Percentiles rank a stretch among this genome's conserved stretches.
Conservation (phyloP, 2,329 filamentous ascomycete genomes). For the Cadophora sp. region DNA sequence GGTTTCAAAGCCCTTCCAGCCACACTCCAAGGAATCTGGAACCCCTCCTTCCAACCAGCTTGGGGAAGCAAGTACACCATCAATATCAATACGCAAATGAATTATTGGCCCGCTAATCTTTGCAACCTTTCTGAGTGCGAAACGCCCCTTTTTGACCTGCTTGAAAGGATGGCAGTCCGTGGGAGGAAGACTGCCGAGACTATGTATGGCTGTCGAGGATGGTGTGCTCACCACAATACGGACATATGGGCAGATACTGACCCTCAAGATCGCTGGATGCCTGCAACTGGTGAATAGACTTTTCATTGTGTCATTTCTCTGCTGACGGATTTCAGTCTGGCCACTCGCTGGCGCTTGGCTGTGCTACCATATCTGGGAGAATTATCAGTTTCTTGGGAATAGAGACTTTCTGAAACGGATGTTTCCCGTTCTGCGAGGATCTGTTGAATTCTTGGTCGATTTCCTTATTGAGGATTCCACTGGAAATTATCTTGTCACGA, state of each 20-base stretch:
- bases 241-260: constrained; percentile 46
- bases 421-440: constrained; percentile 43
- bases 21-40: constrained; percentile 55
- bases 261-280: constrained; percentile 44
- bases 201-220: constrained; percentile 44
- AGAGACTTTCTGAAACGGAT: constrained; percentile 39
- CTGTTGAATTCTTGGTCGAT: constrained; percentile 45
- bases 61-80: constrained; percentile 59
- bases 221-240: constrained; percentile 44
- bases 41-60: constrained; percentile 48
- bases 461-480: constrained; percentile 44
- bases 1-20: constrained; percentile 46
- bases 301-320: background rate
- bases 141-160: constrained; percentile 48
- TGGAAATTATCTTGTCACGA: constrained; percentile 44
- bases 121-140: constrained; percentile 47
- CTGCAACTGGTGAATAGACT: constrained; percentile 37
- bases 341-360: constrained; percentile 51
- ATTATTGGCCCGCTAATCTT: constrained; percentile 53
- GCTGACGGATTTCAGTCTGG: constrained; percentile 41
- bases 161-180: constrained; percentile 46
- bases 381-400: constrained; percentile 47
- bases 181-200: constrained; percentile 43
- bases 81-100: constrained; percentile 61
- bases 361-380: constrained; percentile 48